phyloP scores from a whole-genome alignment of 2,329 filamentous ascomycete species.

The Septoria petroselini region DNA sequence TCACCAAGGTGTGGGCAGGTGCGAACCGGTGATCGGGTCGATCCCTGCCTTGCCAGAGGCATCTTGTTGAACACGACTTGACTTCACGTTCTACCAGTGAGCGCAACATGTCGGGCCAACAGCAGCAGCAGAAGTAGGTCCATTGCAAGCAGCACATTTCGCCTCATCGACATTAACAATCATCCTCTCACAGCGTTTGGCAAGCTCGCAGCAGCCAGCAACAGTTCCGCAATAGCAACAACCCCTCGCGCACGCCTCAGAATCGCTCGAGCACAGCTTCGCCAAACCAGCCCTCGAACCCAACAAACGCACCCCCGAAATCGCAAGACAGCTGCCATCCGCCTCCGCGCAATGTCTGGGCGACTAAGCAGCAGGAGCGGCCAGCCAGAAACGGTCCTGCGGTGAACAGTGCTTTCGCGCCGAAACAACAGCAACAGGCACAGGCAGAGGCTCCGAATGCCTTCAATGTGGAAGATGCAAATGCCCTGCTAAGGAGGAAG shows the following conservation, averaged over 20 bases:
- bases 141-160: not conserved
- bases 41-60: no score
- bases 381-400: conserved; percentile 1
- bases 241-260: conserved; percentile 3
- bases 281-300: not conserved
- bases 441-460: not conserved
- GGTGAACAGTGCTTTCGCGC: not conserved
- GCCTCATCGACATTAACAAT: not conserved
- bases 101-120: not conserved
- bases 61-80: not conserved
- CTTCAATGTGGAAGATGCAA: conserved; percentile 8
- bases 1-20: no score
- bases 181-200: conserved; percentile 4
- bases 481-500: not conserved
- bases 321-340: conserved; percentile 1
- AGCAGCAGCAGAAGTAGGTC: conserved; percentile 8
- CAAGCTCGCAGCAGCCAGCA: conserved; percentile 4
- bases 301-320: not conserved
- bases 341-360: conserved; percentile 7
- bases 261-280: conserved; percentile 7
- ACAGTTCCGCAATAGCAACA: conserved; percentile 5
- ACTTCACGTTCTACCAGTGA: not conserved
- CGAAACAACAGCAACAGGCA: not conserved
- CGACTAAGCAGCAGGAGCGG: conserved; percentile 4
- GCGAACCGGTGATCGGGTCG: not conserved